A percentile compares a stretch with the other conserved stretches of the same genome.
Conservation (phyloP, 2,329 filamentous ascomycete genomes). For the Talaromyces islandicus region DNA sequence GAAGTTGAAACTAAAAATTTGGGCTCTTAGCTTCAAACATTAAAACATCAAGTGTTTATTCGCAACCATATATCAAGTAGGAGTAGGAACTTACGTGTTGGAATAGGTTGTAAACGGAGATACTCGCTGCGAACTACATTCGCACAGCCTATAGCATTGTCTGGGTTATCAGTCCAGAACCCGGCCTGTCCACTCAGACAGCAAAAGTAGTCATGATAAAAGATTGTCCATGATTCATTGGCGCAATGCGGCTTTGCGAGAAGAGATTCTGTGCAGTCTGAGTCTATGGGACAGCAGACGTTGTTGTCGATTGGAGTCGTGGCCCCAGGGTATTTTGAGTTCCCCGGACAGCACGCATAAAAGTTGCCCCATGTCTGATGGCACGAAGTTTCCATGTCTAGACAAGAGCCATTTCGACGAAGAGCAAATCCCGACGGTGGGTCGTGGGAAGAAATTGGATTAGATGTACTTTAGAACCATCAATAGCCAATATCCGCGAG, state of each 20-base stretch:
- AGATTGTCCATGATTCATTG: background rate
- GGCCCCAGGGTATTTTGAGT: background rate
- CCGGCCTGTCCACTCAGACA: background rate
- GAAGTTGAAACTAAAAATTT: too few relatives aligned
- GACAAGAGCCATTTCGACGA: conserved; percentile 3
- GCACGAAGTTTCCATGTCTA: background rate
- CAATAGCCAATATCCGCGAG: too few relatives aligned
- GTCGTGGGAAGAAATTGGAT: background rate
- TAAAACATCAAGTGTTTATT: too few relatives aligned
- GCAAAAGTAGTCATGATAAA: conserved; percentile 1
- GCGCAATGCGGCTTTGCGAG: background rate
- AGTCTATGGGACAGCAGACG: background rate
- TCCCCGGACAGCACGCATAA: background rate
- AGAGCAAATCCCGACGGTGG: background rate
- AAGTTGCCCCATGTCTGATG: background rate
- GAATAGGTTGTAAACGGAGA: too few relatives aligned
- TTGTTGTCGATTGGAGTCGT: background rate
- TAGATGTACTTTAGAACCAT: too few relatives aligned
- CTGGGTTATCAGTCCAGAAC: background rate
- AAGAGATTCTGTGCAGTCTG: background rate
- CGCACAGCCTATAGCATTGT: background rate
- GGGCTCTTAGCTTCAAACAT: too few relatives aligned
- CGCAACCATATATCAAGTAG: too few relatives aligned
- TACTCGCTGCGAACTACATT: background rate
- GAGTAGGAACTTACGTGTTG: too few relatives aligned